A percentile compares a stretch with the other conserved stretches of the same genome.
These are phyloP conservation scores for Coniferiporia sulphurascens DNA, from an alignment of 1,284 basidiomycete species.

Conservation along the genomic window DNA sequence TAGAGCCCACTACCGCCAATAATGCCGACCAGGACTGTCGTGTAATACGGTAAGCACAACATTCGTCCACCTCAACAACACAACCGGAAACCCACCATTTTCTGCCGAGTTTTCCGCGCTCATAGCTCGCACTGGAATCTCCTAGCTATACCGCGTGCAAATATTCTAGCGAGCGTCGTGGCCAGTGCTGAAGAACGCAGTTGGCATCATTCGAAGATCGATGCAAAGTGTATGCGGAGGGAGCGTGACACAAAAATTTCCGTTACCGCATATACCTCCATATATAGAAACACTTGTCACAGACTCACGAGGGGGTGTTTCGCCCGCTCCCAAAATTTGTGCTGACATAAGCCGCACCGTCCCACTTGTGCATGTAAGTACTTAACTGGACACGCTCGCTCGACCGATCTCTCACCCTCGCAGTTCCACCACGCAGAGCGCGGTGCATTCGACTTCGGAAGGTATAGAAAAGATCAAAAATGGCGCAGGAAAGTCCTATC, in stretches of 20 bases:
- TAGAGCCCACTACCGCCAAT: slow-evolving; percentile 87
- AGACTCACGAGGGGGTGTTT: not conserved
- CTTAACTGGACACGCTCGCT: too few relatives aligned
- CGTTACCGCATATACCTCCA: not conserved
- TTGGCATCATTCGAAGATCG: not conserved
- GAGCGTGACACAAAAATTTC: not conserved
- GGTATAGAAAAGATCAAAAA: not conserved
- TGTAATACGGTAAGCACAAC: not conserved
- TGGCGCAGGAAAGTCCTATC: slow-evolving; percentile 18
- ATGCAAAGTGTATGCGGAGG: not conserved
- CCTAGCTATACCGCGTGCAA: not conserved
- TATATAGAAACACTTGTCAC: not conserved
- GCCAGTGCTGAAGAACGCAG: not conserved
- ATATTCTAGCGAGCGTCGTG: not conserved
- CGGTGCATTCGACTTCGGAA: too few relatives aligned
- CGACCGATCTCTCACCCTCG: too few relatives aligned
- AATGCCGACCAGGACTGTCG: slow-evolving; percentile 70
- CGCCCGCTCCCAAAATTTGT: too few relatives aligned
- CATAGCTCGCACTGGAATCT: not conserved
- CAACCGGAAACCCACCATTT: not conserved
- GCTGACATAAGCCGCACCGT: too few relatives aligned
- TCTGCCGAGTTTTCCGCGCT: not conserved
- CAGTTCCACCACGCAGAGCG: too few relatives aligned
- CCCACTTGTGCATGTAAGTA: too few relatives aligned
- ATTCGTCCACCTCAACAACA: not conserved